Base-by-base conservation (phyloP, 2,329 filamentous ascomycete species). In the Fusarium sp. region DNA sequence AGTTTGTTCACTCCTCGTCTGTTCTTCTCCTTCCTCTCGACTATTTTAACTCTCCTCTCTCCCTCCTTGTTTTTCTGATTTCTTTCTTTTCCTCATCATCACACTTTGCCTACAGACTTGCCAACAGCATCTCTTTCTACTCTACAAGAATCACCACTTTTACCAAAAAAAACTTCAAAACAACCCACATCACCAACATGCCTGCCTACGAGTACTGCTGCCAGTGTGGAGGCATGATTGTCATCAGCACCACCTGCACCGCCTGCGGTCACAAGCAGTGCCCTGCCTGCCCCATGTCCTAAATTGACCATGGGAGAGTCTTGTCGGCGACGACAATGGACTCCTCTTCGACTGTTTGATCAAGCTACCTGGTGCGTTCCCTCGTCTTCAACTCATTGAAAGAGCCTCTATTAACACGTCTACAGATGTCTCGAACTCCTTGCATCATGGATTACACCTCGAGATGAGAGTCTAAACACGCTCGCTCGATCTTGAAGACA, bases 241-340 rank as follows among this genome's bases (percentile, higher is more conserved):
- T 89, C 83, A 89, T 89, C 83, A 89, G 86, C 85, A 87, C 82
- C 80, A 85, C 83, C 62, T 89, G 87, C 84, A 83, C 81, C 70
- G 82, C 83, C 77, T 89, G 87, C 79, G 82, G 83, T 61, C 87
- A 89, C 83, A 80, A 83, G 74, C 85, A 88, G 78, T 89, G 87
- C 85, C 78, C 74, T 69, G 80, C 85, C 68, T 89, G 87, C 81
- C 79, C 83, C 59, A 72, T 77, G 67, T 82, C 78, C 65, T 83
- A 81, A 80, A 76, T 60, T 6, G 18, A n/a, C 39, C 43, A 50
- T 60, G 57, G 20, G 48, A 52, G 31, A n/a, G 37, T 37, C 65
- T 70, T 72, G 59, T 27, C 64, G 39, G 52, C 50, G 64, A 75
- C 43, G 24, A 48, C 59, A 10, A 60, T 57, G 10, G 52, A 10